These are phyloP conservation scores for Solanum arcanum DNA, from an alignment of 257 asterid genomes.

Conservation along the genomic window DNA sequence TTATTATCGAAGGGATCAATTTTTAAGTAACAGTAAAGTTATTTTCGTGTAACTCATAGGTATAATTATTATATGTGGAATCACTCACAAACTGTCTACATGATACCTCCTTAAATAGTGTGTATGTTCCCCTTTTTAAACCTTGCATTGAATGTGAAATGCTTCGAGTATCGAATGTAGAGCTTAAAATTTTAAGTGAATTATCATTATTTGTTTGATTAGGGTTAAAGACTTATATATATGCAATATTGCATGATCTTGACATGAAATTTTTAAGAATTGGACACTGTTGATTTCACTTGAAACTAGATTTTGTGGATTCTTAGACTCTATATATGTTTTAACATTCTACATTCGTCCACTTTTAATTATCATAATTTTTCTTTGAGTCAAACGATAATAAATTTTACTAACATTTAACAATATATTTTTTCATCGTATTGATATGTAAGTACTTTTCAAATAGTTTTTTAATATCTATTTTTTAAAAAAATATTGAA, in stretches of 20 bases:
- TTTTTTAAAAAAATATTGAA: no score
- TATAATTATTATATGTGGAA: not conserved
- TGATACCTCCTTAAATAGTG: not conserved
- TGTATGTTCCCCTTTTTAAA: no score
- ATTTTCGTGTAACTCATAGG: not conserved
- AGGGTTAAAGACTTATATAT: not conserved
- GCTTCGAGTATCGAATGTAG: no score
- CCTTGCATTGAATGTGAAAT: not conserved
- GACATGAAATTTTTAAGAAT: not conserved
- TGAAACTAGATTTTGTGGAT: not conserved
- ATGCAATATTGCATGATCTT: no score
- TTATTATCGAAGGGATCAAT: not conserved
- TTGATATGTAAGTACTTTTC: no score
- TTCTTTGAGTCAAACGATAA: no score
- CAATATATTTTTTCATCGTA: no score
- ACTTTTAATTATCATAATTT: no score
- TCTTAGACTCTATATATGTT: not conserved
- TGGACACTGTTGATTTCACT: no score
- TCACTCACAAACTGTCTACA: not conserved
- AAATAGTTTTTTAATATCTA: no score
- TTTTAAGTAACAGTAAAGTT: accelerated
- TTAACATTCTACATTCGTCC: no score
- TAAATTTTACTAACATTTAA: no score
- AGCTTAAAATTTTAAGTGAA: not conserved
- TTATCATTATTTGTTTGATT: not conserved